Base-by-base conservation (phyloP, 2,329 filamentous ascomycete species). In the Drechmeria coniospora region DNA sequence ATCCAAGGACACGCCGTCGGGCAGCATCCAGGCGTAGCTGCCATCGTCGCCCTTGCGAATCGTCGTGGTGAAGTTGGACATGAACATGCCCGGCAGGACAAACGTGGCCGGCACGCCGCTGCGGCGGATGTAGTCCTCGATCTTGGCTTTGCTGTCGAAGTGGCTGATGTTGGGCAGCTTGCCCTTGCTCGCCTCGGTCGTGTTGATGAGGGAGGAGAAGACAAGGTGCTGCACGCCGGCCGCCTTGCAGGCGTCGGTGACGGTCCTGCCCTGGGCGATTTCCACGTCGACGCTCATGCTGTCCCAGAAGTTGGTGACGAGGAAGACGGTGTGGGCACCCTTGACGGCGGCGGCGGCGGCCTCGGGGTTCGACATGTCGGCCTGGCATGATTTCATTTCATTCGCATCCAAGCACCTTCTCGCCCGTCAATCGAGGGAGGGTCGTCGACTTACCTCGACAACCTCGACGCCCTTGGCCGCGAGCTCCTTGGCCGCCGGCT, bases 91-190 rank as follows among this genome's bases (percentile, higher is more conserved):
- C 0, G 64, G 59, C 3, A 59, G 47, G 32, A 65, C 59, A 41
- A 71, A 72, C 0, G 66, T 59, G 8, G 53, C 56, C 1, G 59
- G 57, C 3, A 74, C 45, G 0, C 56, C 57, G 2, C 61, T 47
- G 0, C 39, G 31, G 8, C 64, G 61, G 30, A 74, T 68, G 36
- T 74, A 71, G n/a, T 54, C 33, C 36, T 73, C 68, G 9, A 67
- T 57, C 18, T 61, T 47, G 16, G 65, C 63, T 42, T 75, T 75
- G 32, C 49, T 51, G 37, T 74, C 69, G 33, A 75, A 75, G 32
- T 65, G 60, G 26, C 47, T 34, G 6, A 64, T 56, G 12, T 53
- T 37, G 4, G 43, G 22, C 2, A 62, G 43, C 1, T 38, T 43
- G 3, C 59, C 60, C 1, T 47, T 45, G 22, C 53, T 50, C 4